Evolutionary conservation across 441 rosid genomes (phyloP).

Genomic region (Omphalea diandra): DNA sequence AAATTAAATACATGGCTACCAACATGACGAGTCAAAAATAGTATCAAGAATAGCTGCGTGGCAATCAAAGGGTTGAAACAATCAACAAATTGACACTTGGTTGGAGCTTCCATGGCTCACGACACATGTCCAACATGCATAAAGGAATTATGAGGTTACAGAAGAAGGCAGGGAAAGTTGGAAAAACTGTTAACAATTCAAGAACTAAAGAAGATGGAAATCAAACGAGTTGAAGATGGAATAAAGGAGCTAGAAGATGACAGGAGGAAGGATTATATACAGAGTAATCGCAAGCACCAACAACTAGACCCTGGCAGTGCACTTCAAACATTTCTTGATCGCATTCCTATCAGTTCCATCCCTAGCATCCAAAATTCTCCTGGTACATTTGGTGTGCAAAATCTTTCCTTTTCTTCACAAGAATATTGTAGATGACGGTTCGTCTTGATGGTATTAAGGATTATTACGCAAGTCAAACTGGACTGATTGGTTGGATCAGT

Average conservation of each 20-base stretch:
- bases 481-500: no score
- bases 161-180: neutral
- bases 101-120: neutral
- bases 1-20: no score
- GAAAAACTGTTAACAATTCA: constrained; percentile 19
- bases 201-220: constrained; percentile 19
- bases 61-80: no score
- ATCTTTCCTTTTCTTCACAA: no score
- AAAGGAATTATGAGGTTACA: no score
- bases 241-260: constrained; percentile 4
- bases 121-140: neutral
- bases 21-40: no score
- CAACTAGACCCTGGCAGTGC: constrained; percentile 31
- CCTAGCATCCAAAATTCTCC: constrained; percentile 40
- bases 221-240: constrained; percentile 22
- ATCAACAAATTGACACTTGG: neutral
- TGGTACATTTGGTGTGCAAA: constrained; percentile 23
- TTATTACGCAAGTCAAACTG: no score
- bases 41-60: no score
- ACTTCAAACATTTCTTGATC: constrained; percentile 42
- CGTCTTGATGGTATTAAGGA: no score
- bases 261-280: no score
- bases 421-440: no score
- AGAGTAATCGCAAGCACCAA: constrained; percentile 4
- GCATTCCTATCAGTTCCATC: constrained; percentile 39